Evolutionary conservation across 106 monocot genomes (phyloP).

Genomic region (Posidonia australis): DNA sequence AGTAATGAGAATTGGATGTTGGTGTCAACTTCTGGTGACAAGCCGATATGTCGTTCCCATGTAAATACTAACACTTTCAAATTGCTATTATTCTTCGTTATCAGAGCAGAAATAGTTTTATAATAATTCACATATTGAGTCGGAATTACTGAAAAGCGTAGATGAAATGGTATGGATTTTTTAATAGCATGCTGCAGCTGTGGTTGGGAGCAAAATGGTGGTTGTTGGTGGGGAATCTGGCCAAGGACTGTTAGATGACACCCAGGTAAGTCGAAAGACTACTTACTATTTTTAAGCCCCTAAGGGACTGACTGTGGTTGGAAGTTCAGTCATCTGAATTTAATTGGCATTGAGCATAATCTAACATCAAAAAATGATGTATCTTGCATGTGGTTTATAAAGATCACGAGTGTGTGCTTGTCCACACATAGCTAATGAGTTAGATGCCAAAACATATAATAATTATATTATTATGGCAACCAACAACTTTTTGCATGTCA

Average conservation of each 20-base stretch:
- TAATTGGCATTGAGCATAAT: too few relatives aligned
- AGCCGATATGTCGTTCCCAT: slow-evolving; percentile 55
- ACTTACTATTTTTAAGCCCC: not conserved
- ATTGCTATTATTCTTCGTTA: not conserved
- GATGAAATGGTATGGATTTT: not conserved
- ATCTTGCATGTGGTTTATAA: too few relatives aligned
- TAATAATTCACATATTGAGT: not conserved
- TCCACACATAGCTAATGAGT: too few relatives aligned
- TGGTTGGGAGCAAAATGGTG: slow-evolving; percentile 40
- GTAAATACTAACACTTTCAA: slow-evolving; percentile 25
- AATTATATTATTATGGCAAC: too few relatives aligned
- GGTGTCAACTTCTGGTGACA: slow-evolving; percentile 57
- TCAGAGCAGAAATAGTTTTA: not conserved
- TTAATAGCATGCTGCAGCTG: slow-evolving; percentile 73
- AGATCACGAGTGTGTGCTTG: too few relatives aligned
- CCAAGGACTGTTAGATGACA: slow-evolving; percentile 67
- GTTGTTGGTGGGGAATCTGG: slow-evolving; percentile 93
- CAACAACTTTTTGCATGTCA: too few relatives aligned
- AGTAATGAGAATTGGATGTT: slow-evolving; percentile 65
- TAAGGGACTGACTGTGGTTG: too few relatives aligned
- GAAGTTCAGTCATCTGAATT: too few relatives aligned
- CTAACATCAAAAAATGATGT: too few relatives aligned
- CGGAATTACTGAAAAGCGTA: not conserved
- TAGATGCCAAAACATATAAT: too few relatives aligned
- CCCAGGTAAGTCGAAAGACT: slow-evolving; percentile 34